Evolutionary conservation across 345 rosid species (phyloP), one percentile per base, ranked within the genome.

Genomic region (Camelina laxa): DNA sequence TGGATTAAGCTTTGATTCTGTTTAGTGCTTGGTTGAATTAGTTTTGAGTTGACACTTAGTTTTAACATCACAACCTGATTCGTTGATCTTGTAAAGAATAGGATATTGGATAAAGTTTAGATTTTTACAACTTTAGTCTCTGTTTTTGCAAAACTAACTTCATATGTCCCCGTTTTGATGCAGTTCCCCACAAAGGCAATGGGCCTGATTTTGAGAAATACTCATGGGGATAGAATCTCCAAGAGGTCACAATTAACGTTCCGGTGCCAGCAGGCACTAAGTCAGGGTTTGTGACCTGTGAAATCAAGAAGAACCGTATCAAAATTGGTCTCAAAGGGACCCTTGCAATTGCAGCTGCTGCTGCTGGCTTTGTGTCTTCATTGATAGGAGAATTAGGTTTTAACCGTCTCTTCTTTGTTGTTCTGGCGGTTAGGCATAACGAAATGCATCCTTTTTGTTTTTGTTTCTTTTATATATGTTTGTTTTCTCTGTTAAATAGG

Each of bases 131-230:
- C 4, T 57, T 16, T 44, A 3, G 4, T 27, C 5, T 27, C 41
- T 53, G 24, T 27, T 64, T 1, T 3, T 16, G 44, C 19, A 5
- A 27, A 67, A 30, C 63, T 53, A 53, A 69, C 42, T 10, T 20
- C 0, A 7, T 30, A 13, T 51, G 15, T 68, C 6, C 17, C 30
- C 5, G 0, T 45, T 68, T 42, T 62, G 56, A 14, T 72, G 77
- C 91, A 94, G 97, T 72, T 73, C 97, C 96, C 57, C 91, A 94
- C 80, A 86, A 80, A 45, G 98, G 96, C 24, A 91, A 90, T 65
- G 97, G 97, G 31, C 91, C 90, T 79, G 97, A 94, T 75, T 79
- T 94, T 59, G 97, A 94, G 62, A 85, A 83, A 1, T 89, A 94
- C 78, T 90, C 93, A 14, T 94, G 98, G 98, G 87, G 88, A 22